Conservation (phyloP, 106 monocot species). For the Cymbidium sinense region DNA sequence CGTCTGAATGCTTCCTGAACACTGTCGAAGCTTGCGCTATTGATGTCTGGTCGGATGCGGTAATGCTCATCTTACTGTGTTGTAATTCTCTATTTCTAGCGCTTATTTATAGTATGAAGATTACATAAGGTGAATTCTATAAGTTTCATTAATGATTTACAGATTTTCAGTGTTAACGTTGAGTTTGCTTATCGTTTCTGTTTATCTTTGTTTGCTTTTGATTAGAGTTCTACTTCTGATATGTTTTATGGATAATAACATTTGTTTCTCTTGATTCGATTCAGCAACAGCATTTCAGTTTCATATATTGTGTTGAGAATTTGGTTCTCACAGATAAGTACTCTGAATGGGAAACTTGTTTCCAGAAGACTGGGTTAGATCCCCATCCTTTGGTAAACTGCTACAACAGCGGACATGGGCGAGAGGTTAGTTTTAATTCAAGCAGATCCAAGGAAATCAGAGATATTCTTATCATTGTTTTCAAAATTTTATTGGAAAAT, state of each 20-base stretch:
- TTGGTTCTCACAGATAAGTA: conserved; percentile 44
- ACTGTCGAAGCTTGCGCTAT: conserved; percentile 94
- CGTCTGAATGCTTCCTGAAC: conserved; percentile 74
- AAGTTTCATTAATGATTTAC: background rate
- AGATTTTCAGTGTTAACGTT: background rate
- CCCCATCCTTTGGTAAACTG: conserved; percentile 54
- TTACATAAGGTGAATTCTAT: conserved; percentile 2
- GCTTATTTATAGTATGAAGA: background rate
- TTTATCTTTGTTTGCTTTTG: background rate
- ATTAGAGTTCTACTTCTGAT: background rate
- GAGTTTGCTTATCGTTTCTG: background rate
- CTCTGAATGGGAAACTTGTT: conserved; percentile 70
- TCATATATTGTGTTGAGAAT: conserved; percentile 76
- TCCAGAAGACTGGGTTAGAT: conserved; percentile 43
- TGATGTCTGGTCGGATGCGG: conserved; percentile 70
- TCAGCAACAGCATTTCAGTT: conserved; percentile 73
- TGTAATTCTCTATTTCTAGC: background rate
- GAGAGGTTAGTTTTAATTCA: conserved; percentile 33
- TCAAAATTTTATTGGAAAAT: no score
- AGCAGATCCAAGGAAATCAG: background rate
- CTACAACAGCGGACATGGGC: conserved; percentile 52
- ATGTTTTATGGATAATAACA: background rate
- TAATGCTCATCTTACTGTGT: conserved; percentile 15
- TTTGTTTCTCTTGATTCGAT: conserved; percentile 10
- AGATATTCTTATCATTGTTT: background rate